Evolutionary conservation across 345 rosid species (phyloP).

Genomic region (Geranium rotundifolium): DNA sequence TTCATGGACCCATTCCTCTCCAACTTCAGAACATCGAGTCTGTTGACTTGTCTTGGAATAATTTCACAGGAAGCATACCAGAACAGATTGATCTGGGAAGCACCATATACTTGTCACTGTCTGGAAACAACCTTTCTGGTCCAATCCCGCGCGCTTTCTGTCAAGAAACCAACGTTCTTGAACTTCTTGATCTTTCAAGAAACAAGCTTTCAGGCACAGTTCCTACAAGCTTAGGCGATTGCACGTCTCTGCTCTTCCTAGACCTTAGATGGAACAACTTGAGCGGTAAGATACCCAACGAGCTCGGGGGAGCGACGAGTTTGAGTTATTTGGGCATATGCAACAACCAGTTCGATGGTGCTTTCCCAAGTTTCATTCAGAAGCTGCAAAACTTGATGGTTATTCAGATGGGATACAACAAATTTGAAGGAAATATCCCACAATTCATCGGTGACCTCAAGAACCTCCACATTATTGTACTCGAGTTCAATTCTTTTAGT

Average conservation of each 20-base stretch:
- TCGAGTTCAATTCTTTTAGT: conserved; percentile 8
- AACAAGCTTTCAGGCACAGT: conserved; percentile 1
- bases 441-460: conserved; percentile 2
- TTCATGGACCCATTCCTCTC: background rate
- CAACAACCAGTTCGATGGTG: background rate
- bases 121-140: conserved; percentile 1
- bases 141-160: background rate
- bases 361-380: background rate
- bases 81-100: background rate
- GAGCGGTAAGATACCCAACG: conserved; percentile 7
- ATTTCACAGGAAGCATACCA: background rate
- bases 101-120: background rate
- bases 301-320: conserved; percentile 6
- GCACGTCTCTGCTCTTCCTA: conserved; percentile 8
- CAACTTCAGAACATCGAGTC: background rate
- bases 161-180: background rate
- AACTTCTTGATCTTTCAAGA: conserved; percentile 1
- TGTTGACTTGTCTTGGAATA: background rate
- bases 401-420: background rate
- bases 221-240: conserved; percentile 8
- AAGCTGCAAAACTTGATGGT: background rate
- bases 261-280: conserved; percentile 15
- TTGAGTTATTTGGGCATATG: conserved; percentile 3
- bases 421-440: background rate
- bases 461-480: conserved; percentile 1